Evolutionary conservation across 192 early-diverging fungal species (phyloP).

Genomic region (Hyaloraphidium curvatum): DNA sequence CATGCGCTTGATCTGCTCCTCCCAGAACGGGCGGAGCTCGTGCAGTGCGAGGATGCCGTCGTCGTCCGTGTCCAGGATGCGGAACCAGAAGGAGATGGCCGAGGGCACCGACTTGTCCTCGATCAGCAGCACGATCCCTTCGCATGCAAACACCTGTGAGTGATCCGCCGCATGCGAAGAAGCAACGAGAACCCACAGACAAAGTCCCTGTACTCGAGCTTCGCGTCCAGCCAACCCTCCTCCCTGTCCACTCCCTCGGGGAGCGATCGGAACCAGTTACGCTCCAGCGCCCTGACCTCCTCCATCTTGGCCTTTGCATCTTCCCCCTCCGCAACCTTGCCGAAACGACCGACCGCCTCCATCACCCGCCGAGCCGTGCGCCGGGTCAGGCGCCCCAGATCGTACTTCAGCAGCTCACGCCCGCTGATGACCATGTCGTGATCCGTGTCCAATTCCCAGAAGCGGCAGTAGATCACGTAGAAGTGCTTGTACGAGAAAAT

Average conservation of each 20-base stretch:
- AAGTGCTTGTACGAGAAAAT: slow-evolving; percentile 95
- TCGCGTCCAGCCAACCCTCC: slow-evolving; percentile 1
- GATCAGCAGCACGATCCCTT: slow-evolving; percentile 56
- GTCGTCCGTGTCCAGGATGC: slow-evolving; percentile 76
- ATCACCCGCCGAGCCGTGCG: slow-evolving; percentile 55
- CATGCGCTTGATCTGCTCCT: slow-evolving; percentile 60
- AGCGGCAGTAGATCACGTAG: slow-evolving; percentile 94
- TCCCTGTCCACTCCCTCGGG: slow-evolving; percentile 2
- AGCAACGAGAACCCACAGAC: slow-evolving; percentile 17
- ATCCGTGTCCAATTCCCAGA: slow-evolving; percentile 83
- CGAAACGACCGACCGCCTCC: slow-evolving; percentile 26
- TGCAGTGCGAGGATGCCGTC: slow-evolving; percentile 71
- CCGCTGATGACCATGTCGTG: slow-evolving; percentile 62
- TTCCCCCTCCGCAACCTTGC: slow-evolving; percentile 1
- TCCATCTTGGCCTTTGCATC: neutral
- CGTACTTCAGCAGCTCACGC: slow-evolving; percentile 51
- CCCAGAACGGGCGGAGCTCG: slow-evolving; percentile 69
- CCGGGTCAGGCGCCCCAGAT: slow-evolving; percentile 42
- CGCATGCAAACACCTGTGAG: neutral
- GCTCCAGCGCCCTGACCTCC: neutral
- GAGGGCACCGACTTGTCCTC: slow-evolving; percentile 52
- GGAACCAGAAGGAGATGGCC: slow-evolving; percentile 72
- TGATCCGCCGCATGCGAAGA: neutral
- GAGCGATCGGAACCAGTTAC: neutral
- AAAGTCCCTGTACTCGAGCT: slow-evolving; percentile 47